Conservation (phyloP, 1,139 yeast species). For the Trichomonascaceae sp. region DNA sequence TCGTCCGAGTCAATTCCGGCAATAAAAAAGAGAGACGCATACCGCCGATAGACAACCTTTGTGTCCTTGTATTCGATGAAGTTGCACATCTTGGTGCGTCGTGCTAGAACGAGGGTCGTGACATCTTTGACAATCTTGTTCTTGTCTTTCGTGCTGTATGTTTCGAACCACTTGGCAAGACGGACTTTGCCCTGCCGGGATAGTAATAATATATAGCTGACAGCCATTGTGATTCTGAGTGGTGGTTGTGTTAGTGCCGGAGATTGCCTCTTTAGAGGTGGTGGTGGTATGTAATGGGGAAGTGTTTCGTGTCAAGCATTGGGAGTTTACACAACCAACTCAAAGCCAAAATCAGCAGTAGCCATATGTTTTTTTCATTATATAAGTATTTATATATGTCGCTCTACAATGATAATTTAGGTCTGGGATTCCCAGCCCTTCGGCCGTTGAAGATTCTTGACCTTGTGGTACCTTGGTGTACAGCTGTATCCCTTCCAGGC, state of each 20-base stretch:
- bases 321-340: no score
- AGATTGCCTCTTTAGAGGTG: no score
- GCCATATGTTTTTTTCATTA: no score
- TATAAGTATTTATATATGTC: no score
- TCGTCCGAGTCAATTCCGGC: slow-evolving; percentile 76
- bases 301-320: no score
- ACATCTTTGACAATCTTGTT: slow-evolving; percentile 72
- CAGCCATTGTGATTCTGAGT: slow-evolving; percentile 35
- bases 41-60: slow-evolving; percentile 79
- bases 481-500: slow-evolving; percentile 84
- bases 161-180: slow-evolving; percentile 83
- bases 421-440: slow-evolving; percentile 46
- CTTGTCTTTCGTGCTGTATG: slow-evolving; percentile 73
- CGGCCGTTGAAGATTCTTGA: slow-evolving; percentile 53
- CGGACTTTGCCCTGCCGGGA: slow-evolving; percentile 95
- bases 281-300: no score
- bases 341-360: no score
- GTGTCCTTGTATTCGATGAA: slow-evolving; percentile 79
- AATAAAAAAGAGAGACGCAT: slow-evolving; percentile 83
- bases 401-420: no score
- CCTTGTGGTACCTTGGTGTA: slow-evolving; percentile 56
- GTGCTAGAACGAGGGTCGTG: slow-evolving; percentile 67
- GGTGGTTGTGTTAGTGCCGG: no score
- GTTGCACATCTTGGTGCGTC: slow-evolving; percentile 93
- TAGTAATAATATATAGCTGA: slow-evolving; percentile 63